Evolutionary conservation across 2,329 filamentous ascomycete genomes (phyloP), one percentile per base, ranked within the genome.

Genomic region (Aspergillus floridensis): DNA sequence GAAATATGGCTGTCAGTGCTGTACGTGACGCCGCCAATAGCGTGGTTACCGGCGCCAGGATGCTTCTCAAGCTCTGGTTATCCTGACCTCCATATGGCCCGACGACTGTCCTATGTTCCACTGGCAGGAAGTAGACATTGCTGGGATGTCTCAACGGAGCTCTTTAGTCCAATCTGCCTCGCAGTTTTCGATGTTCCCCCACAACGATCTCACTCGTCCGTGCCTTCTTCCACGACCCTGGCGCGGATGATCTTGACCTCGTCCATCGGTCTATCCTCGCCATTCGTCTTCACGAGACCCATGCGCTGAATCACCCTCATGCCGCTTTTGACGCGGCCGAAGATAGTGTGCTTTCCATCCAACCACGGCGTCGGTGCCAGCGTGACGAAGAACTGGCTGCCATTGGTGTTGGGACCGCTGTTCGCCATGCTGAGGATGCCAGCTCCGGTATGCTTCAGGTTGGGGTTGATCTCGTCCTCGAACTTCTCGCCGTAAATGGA

Each of bases 381-480:
- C 0, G 95, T 98, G 66, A 99, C 87, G 74, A 98, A 98, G 78
- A 98, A 99, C 78, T 98, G 95, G 59, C 87, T 91, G 22, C 93
- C 93, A 75, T 98, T 98, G 38, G 93, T 96, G 75, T 98, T 87
- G 8, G 91, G 91, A 0, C 95, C 95, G 16, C 88, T 87, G 77
- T 99, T 99, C 60, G 95, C 95, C 95, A 99, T 99, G 78, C 88
- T 92, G 68, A 99, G 80, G n/a, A 98, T 83, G 1, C 93, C 93
- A 4, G 93, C 93, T 41, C 93, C 93, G 0, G 92, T 96, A 79
- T 99, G 95, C 73, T 93, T 95, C 57, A 99, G 80, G 4, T 81
- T 80, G 2, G 86, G 78, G 50, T 84, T 80, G 68, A 98, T 93
- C 82, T 99, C 95, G 79, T 99, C 95, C 62, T 89, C 91, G 75